Evolutionary conservation across 495 filamentous ascomycete species (phyloP).

Genomic region (Cercophora samala): DNA sequence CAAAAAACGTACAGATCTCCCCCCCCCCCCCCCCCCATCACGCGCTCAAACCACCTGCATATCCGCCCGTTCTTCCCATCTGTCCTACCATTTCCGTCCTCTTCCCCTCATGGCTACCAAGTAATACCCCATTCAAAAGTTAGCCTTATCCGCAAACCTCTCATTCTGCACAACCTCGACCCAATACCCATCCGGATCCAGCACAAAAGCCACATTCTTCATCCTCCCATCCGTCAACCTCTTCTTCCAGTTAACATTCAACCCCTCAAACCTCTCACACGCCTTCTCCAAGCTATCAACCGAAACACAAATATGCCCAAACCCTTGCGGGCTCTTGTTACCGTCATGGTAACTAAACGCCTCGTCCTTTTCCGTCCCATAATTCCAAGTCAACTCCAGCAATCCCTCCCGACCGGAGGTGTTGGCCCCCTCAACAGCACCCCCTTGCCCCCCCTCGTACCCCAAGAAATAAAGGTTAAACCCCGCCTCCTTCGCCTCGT

Average conservation of each 20-base stretch:
- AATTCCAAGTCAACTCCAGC: slow-evolving; percentile 93
- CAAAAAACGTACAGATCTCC: neutral
- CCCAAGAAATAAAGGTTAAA: slow-evolving; percentile 95
- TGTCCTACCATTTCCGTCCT: no score
- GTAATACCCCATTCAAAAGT: slow-evolving; percentile 37
- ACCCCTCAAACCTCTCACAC: slow-evolving; percentile 76
- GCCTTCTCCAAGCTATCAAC: slow-evolving; percentile 87
- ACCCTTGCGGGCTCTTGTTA: slow-evolving; percentile 87
- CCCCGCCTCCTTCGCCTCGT: slow-evolving; percentile 62
- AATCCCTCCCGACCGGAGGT: slow-evolving; percentile 73
- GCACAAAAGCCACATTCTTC: slow-evolving; percentile 91
- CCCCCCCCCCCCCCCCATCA: no score
- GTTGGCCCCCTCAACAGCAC: slow-evolving; percentile 46
- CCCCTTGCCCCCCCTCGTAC: slow-evolving; percentile 56
- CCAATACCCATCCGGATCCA: slow-evolving; percentile 93
- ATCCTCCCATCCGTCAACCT: slow-evolving; percentile 84
- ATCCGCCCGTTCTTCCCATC: neutral
- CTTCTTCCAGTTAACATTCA: slow-evolving; percentile 90
- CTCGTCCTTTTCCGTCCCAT: slow-evolving; percentile 88
- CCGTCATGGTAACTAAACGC: slow-evolving; percentile 87
- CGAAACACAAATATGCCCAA: slow-evolving; percentile 88
- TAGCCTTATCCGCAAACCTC: slow-evolving; percentile 50
- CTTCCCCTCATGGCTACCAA: neutral
- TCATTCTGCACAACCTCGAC: slow-evolving; percentile 84
- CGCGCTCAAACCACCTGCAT: slow-evolving; percentile 8